phyloP scores from a whole-genome alignment of 164 flowering plant genomes.

The Hamamelis virginiana region DNA sequence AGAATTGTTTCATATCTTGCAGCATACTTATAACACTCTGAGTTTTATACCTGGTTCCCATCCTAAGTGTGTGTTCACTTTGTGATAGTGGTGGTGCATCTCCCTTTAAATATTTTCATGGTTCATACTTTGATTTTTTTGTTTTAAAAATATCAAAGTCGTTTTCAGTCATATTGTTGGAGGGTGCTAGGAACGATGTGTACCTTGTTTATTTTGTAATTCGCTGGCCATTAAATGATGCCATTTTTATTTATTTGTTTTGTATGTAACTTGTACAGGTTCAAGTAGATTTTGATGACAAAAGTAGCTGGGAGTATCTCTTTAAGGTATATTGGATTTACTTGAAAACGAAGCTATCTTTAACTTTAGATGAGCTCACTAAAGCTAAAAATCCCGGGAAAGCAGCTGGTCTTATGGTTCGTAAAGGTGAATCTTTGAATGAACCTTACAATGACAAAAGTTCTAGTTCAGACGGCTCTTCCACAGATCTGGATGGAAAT shows the following conservation, averaged over 20 bases:
- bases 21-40: not conserved
- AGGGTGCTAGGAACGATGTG: not conserved
- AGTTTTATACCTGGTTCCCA: not conserved
- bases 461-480: slow-evolving; percentile 39
- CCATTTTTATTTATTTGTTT: not conserved
- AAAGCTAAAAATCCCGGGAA: slow-evolving; percentile 71
- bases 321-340: slow-evolving; percentile 89
- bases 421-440: slow-evolving; percentile 37
- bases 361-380: slow-evolving; percentile 61
- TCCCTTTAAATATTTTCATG: not conserved
- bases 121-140: not conserved
- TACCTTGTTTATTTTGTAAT: not conserved
- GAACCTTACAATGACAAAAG: slow-evolving; percentile 35
- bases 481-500: slow-evolving; percentile 30
- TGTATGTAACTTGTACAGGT: slow-evolving; percentile 45
- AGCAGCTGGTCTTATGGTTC: slow-evolving; percentile 31
- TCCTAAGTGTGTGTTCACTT: too few relatives aligned
- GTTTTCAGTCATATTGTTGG: not conserved
- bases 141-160: not conserved
- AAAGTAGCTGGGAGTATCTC: slow-evolving; percentile 84
- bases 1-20: not conserved
- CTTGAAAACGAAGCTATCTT: slow-evolving; percentile 59
- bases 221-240: not conserved
- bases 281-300: slow-evolving; percentile 81
- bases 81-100: too few relatives aligned